Evolutionary conservation across 2,329 filamentous ascomycete species (phyloP).

Genomic region (Apiospora hydei): DNA sequence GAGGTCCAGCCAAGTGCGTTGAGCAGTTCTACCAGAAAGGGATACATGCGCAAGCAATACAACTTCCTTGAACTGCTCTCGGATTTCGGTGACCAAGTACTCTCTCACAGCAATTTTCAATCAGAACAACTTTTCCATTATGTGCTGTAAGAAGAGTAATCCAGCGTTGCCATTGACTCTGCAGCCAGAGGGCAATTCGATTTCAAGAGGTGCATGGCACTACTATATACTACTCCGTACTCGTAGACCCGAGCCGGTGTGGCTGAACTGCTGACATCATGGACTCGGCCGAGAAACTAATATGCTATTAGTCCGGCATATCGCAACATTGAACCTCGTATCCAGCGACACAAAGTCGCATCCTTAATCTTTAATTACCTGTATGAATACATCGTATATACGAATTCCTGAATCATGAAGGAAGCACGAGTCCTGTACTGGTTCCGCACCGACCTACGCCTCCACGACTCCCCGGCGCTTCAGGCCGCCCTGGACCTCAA

Average conservation of each 20-base stretch:
- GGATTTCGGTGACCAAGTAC: no score
- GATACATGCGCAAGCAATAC: background rate
- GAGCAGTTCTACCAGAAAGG: background rate
- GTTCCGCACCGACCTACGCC: conserved; percentile 79
- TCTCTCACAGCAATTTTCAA: no score
- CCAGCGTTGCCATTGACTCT: background rate
- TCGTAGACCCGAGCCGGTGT: conserved; percentile 22
- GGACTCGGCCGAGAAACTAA: conserved; percentile 26
- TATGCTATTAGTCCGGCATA: background rate
- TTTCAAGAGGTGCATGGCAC: background rate
- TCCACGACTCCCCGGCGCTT: conserved; percentile 79
- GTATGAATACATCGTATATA: conserved; percentile 35
- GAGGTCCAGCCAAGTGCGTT: background rate
- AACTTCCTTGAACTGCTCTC: background rate
- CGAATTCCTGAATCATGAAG: conserved; percentile 31
- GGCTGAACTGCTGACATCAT: conserved; percentile 37
- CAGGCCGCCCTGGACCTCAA: conserved; percentile 74
- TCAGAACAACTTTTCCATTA: no score
- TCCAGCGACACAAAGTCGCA: background rate
- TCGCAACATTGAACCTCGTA: background rate
- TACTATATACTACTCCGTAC: background rate
- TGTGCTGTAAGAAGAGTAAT: background rate
- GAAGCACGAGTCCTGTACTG: conserved; percentile 72
- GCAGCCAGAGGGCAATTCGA: background rate
- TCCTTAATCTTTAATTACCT: background rate